Conservation (phyloP, 257 asterid genomes). For the Salvia rosmarinus region DNA sequence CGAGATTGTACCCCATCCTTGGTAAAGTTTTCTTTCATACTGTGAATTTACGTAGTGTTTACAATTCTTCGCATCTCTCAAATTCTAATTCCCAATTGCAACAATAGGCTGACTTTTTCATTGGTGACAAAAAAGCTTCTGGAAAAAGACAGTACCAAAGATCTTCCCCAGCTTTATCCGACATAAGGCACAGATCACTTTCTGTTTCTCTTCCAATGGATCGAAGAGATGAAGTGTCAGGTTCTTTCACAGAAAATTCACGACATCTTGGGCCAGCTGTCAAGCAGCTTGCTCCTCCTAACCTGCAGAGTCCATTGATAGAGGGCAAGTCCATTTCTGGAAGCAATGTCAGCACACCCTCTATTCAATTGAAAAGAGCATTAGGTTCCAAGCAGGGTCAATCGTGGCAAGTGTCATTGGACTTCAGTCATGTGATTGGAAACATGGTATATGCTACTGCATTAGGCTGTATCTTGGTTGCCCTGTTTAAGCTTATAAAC, state of each 20-base stretch:
- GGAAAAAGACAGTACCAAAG: slow-evolving; percentile 57
- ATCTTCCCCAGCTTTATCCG: slow-evolving; percentile 56
- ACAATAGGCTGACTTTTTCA: slow-evolving; percentile 72
- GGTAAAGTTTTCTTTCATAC: slow-evolving; percentile 50
- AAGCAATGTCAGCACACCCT: slow-evolving; percentile 49
- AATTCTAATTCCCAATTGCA: slow-evolving; percentile 36
- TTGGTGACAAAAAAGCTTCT: slow-evolving; percentile 66
- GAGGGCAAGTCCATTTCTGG: slow-evolving; percentile 53
- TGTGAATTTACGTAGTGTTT: slow-evolving; percentile 19
- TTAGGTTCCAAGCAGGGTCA: slow-evolving; percentile 65
- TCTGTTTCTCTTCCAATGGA: slow-evolving; percentile 53
- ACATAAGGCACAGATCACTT: slow-evolving; percentile 62
- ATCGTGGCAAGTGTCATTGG: slow-evolving; percentile 65
- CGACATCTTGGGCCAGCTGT: slow-evolving; percentile 79
- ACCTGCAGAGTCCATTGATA: slow-evolving; percentile 60
- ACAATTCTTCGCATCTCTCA: slow-evolving; percentile 1
- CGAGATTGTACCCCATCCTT: slow-evolving; percentile 80
- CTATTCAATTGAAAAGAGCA: slow-evolving; percentile 70
- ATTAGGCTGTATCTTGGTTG: slow-evolving; percentile 65
- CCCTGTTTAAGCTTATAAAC: slow-evolving; percentile 56
- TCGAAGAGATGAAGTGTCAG: slow-evolving; percentile 58
- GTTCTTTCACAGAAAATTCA: slow-evolving; percentile 49
- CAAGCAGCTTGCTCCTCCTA: slow-evolving; percentile 78
- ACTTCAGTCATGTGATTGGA: slow-evolving; percentile 48
- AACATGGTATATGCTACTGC: slow-evolving; percentile 64